Percentiles rank a stretch among this genome's conserved stretches.
Evolutionary conservation across 2,329 filamentous ascomycete species (phyloP).

Genomic region (Trichoderma koningii): DNA sequence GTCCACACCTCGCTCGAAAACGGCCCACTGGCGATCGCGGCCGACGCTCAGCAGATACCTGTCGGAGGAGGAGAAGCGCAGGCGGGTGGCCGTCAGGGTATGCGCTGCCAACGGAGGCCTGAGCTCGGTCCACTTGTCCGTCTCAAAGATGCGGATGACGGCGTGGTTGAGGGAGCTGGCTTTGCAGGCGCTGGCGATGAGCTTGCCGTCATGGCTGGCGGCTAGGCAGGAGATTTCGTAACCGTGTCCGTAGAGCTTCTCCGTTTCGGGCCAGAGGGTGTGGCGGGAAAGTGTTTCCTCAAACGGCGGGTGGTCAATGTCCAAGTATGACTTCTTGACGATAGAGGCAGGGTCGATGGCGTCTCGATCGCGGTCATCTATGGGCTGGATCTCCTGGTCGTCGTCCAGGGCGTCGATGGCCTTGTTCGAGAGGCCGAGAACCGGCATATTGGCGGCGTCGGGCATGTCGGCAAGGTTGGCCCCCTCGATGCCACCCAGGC

Average conservation of each 20-base stretch:
- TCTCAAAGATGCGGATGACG: conserved; percentile 89
- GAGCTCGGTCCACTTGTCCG: conserved; percentile 82
- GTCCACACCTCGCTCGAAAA: conserved; percentile 63
- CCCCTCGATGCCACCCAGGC: conserved; percentile 62
- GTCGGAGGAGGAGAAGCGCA: conserved; percentile 79
- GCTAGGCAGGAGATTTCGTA: conserved; percentile 93
- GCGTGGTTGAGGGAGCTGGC: conserved; percentile 93
- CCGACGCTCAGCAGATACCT: conserved; percentile 81
- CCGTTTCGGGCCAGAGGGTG: conserved; percentile 92
- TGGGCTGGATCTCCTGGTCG: conserved; percentile 48
- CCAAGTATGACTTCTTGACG: conserved; percentile 62
- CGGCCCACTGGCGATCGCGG: conserved; percentile 85
- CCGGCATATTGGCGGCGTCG: conserved; percentile 91
- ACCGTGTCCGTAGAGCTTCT: conserved; percentile 97
- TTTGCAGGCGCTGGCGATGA: conserved; percentile 90
- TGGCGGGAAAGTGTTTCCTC: conserved; percentile 89
- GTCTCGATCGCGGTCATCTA: conserved; percentile 54
- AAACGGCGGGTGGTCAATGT: conserved; percentile 73
- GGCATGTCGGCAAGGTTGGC: conserved; percentile 57
- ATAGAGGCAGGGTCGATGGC: conserved; percentile 57
- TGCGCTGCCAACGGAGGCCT: conserved; percentile 82
- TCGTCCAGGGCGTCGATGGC: conserved; percentile 66
- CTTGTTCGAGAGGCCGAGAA: conserved; percentile 94
- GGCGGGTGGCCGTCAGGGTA: conserved; percentile 78
- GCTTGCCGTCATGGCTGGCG: conserved; percentile 68